phyloP scores from a whole-genome alignment of 371 early-diverging fungal genomes.

The Enterocytospora artemiae region DNA sequence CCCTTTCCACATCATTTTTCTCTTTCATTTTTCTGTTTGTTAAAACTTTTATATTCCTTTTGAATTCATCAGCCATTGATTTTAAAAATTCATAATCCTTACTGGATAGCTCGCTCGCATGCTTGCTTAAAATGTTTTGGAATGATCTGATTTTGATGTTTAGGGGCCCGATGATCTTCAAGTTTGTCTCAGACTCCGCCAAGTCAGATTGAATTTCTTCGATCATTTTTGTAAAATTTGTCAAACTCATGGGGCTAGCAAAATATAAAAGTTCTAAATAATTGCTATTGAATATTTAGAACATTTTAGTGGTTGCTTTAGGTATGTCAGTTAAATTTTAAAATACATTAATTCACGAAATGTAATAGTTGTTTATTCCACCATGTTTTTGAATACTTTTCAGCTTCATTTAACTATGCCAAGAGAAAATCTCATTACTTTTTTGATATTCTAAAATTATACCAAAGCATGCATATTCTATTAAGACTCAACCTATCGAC shows the following conservation, averaged over 20 bases:
- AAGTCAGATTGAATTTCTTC: constrained; percentile 36
- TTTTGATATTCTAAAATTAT: too few species aligned
- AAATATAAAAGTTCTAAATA: too few species aligned
- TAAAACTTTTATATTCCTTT: constrained; percentile 9
- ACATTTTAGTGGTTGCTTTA: too few species aligned
- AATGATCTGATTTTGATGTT: constrained; percentile 38
- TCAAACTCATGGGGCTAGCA: not conserved
- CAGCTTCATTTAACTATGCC: too few species aligned
- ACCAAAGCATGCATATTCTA: too few species aligned
- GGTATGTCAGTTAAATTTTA: too few species aligned
- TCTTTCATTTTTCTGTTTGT: constrained; percentile 11
- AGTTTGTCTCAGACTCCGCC: constrained; percentile 9
- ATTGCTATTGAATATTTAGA: too few species aligned
- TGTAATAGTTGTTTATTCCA: too few species aligned
- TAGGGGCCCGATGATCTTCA: constrained; percentile 30
- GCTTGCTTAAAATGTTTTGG: constrained; percentile 15
- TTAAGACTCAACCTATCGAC: too few species aligned
- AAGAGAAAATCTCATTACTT: too few species aligned
- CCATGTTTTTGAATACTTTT: too few species aligned
- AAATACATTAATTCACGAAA: too few species aligned
- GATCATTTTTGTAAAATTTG: constrained; percentile 13
- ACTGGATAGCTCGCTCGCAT: not conserved
- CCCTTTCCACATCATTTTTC: constrained; percentile 16
- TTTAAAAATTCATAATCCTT: not conserved
- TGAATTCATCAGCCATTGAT: constrained; percentile 13